These are phyloP conservation scores for Plasmopara muralis DNA, from an alignment of 352 stramenopile species.

Conservation along the genomic window DNA sequence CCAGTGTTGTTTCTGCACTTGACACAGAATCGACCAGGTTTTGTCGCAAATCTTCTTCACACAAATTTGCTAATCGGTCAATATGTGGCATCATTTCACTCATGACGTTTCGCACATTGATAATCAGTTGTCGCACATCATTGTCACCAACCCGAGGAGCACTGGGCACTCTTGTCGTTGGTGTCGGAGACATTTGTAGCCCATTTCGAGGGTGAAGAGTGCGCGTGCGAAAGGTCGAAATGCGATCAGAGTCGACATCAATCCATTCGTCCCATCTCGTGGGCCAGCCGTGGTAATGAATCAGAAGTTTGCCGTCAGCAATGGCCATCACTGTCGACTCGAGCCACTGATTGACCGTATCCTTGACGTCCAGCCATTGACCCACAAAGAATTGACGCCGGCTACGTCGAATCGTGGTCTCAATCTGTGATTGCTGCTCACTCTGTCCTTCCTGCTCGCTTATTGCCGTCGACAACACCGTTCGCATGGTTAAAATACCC, in stretches of 20 bases:
- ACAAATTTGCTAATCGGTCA: slow-evolving; percentile 52
- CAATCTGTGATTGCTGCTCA: slow-evolving; percentile 1
- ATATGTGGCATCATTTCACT: slow-evolving; percentile 65
- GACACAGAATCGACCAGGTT: slow-evolving; percentile 1
- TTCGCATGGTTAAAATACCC: slow-evolving; percentile 46
- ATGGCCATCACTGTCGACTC: slow-evolving; percentile 95
- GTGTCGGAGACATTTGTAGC: slow-evolving; percentile 50
- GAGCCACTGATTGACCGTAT: slow-evolving; percentile 98
- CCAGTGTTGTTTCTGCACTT: neutral
- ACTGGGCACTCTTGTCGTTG: slow-evolving; percentile 47
- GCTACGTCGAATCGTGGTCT: slow-evolving; percentile 18
- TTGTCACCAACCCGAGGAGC: slow-evolving; percentile 36
- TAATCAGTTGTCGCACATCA: slow-evolving; percentile 43
- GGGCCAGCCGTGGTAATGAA: slow-evolving; percentile 97
- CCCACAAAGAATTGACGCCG: slow-evolving; percentile 75
- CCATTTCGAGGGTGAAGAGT: slow-evolving; percentile 60
- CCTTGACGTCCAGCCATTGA: slow-evolving; percentile 96
- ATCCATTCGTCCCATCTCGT: slow-evolving; percentile 98
- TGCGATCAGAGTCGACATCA: slow-evolving; percentile 88
- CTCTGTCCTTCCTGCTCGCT: slow-evolving; percentile 3
- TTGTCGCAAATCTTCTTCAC: slow-evolving; percentile 27
- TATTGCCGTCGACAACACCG: slow-evolving; percentile 39
- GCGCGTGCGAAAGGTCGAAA: slow-evolving; percentile 93
- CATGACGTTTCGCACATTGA: slow-evolving; percentile 60
- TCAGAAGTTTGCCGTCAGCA: slow-evolving; percentile 74